These are phyloP conservation scores for Davidsoniella eucalypti DNA, from an alignment of 2,329 filamentous ascomycete species.

Conservation along the genomic window DNA sequence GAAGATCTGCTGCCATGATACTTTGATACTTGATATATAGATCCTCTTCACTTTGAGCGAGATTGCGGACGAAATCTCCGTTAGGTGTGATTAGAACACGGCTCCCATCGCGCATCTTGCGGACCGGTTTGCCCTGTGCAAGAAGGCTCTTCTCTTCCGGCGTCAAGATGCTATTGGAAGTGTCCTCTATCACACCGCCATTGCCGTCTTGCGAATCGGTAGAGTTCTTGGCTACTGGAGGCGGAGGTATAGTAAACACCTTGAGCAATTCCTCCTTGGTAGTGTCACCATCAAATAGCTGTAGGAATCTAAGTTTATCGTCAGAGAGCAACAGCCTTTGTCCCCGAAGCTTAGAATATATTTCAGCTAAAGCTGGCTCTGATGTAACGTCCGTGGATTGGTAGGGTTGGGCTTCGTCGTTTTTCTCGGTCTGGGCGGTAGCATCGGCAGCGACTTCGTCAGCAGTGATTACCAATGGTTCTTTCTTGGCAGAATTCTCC, in stretches of 20 bases:
- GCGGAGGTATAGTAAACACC: neutral
- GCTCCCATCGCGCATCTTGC: conserved; percentile 39
- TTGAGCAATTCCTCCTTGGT: conserved; percentile 5
- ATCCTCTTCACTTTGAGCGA: conserved; percentile 52
- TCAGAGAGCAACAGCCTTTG: conserved; percentile 13
- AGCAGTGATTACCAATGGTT: conserved; percentile 9
- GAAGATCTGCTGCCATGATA: conserved; percentile 31
- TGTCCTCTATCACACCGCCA: neutral
- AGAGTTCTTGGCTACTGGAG: neutral
- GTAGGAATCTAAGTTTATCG: conserved; percentile 24
- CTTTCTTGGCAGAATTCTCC: conserved; percentile 14
- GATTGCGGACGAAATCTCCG: conserved; percentile 58
- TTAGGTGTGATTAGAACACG: conserved; percentile 59
- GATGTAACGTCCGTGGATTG: conserved; percentile 2
- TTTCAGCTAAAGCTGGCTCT: neutral
- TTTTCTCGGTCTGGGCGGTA: conserved; percentile 3
- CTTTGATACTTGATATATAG: conserved; percentile 54
- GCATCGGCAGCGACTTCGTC: conserved; percentile 3
- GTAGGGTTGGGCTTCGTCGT: neutral
- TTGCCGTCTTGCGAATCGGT: neutral
- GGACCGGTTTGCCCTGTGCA: conserved; percentile 39
- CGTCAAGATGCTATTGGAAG: conserved; percentile 24
- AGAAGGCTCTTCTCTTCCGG: conserved; percentile 39
- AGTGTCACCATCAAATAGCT: conserved; percentile 19
- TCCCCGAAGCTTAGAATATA: neutral